Evolutionary conservation across 495 filamentous ascomycete genomes (phyloP), one percentile per base, ranked within the genome.

Genomic region (Xylaria flabelliformis): DNA sequence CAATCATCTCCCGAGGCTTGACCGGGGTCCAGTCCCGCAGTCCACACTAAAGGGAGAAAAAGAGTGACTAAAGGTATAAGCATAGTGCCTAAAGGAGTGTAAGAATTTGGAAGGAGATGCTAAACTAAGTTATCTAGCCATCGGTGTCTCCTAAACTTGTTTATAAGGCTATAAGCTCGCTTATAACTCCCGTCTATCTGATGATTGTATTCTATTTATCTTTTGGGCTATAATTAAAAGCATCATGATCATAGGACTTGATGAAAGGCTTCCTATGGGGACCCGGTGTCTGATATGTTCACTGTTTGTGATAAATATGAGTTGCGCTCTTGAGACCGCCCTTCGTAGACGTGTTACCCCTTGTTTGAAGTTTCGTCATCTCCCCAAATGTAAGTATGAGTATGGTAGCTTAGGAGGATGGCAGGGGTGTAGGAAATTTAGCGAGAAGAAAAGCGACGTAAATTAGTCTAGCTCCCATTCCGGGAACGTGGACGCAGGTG

Each of bases 21-120:
- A 15, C 32, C 46, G n/a, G 32, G 21, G 4, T 39, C 26, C 26
- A 67, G 48, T 10, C 4, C 29, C 12, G 64, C 64, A 41, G 29
- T 34, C 64, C 64, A 24, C 10, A 6, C 64, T n/a, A 67, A 46
- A 6, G 64, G 46, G 26, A 53, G 9, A 46, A 67, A 53, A n/a
- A 67, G 15, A 67, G 19, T 8, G 13, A 53, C 7, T 21, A 53
- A 53, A 9, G 48, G 32, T 39, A 53, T 34, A 5, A 67, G 13
- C 64, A 67, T 67, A n/a, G 4, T 41, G 44, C 61, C 21, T 4
- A 39, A 61, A 61, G 29, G 34, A 64, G 39, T 13, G 61, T 26
- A n/a, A 29, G 19, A 39, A 39, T 5, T 44, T 44, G 21, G 61
- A 24, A 34, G 21, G 26, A 2, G 19, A 64, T 15, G 24, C n/a